Evolutionary conservation across 106 monocot species (phyloP), one percentile per base, ranked within the genome.

Genomic region (Dendrobium chrysotoxum): DNA sequence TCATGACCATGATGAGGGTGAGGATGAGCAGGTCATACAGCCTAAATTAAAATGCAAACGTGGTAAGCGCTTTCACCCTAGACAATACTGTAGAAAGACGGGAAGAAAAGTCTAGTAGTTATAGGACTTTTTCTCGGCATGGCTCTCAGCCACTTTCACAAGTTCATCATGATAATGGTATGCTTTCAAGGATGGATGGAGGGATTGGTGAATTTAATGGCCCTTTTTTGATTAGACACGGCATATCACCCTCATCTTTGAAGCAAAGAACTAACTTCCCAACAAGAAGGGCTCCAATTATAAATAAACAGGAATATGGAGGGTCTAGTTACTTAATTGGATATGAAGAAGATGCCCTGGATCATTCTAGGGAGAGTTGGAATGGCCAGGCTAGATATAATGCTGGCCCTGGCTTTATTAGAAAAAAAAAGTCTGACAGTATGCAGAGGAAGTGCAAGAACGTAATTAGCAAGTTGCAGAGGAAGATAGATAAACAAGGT

Each of bases 391-490:
- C 81, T 26, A 57, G 30, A 11, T 83, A 61, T 20, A 75, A 44
- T 75, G 72, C 67, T 77, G 85, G 80, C 21, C 84, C 77, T 79
- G 81, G 76, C 31, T 79, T 55, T 18, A 15, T 55, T 31, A 76
- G 81, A 17, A 65, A 81, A 81, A 92, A 90, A 78, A 87, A 88
- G 89, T 84, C 89, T 39, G 92, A 93, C 50, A 85, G 84, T 75
- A 86, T 87, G 76, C 98, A 93, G 76, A 85, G 98, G 82, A 98
- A 98, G 95, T 92, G 92, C 85, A 98, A 98, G 80, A 92, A 92
- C 87, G 98, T 98, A 10, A 89, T 98, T 47, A 88, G 85, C 87
- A 95, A 98, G 85, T 79, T 98, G 21, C 90, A 87, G 83, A 89
- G 88, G 75, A 89, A 83, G 85, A 94, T 98, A 44, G 87, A 92